Conservation (phyloP, 345 rosid genomes). For the Gossypium thurberi region DNA sequence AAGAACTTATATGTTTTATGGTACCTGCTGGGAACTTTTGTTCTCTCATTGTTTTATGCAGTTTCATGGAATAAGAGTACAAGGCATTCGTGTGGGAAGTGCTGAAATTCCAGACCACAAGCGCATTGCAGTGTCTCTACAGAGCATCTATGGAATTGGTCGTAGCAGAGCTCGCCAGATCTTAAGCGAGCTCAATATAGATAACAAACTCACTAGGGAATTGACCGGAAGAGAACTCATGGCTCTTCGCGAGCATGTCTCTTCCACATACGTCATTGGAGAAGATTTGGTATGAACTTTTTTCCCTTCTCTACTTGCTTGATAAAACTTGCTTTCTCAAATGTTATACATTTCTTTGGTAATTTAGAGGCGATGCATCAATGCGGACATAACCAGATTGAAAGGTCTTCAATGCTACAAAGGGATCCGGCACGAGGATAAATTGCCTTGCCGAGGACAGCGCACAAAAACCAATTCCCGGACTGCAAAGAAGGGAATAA, state of each 20-base stretch:
- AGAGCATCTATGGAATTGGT: constrained; percentile 53
- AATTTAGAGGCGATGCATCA: constrained; percentile 30
- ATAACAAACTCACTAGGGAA: constrained; percentile 48
- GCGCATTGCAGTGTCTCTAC: constrained; percentile 44
- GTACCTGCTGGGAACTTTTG: background rate
- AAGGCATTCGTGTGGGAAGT: constrained; percentile 49
- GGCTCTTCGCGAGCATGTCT: constrained; percentile 38
- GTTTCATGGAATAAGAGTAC: constrained; percentile 35
- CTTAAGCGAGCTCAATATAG: constrained; percentile 41
- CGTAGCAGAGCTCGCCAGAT: constrained; percentile 43
- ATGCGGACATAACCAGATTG: constrained; percentile 30
- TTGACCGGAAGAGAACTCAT: constrained; percentile 47
- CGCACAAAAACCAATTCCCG: constrained; percentile 38
- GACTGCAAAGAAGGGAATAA: constrained; percentile 29
- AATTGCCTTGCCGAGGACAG: constrained; percentile 45
- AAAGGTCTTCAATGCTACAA: constrained; percentile 34
- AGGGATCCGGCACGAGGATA: constrained; percentile 31
- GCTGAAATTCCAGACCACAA: constrained; percentile 49
- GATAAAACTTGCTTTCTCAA: background rate
- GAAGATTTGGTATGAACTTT: constrained; percentile 43
- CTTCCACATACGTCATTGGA: constrained; percentile 41
- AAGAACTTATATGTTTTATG: background rate
- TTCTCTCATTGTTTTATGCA: constrained; percentile 11
- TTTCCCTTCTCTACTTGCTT: background rate
- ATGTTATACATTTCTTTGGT: background rate